Base-by-base conservation (phyloP, 495 filamentous ascomycete species). In the Hyphodiscus hymeniophilus region DNA sequence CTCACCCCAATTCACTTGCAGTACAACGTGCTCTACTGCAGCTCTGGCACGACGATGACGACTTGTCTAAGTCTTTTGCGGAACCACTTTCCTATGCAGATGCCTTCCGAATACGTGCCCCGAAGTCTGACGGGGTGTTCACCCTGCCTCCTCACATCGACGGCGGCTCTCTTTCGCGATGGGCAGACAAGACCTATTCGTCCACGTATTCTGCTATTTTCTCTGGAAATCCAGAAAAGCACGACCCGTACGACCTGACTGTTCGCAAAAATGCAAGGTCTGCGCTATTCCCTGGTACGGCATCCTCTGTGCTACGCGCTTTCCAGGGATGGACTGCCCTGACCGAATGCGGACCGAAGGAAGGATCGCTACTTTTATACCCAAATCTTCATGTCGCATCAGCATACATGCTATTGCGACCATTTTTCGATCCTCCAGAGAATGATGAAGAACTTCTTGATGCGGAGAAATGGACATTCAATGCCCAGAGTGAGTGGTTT, bases 241-340 rank as follows among this genome's bases (percentile, higher is more conserved):
- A 51, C 17, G 47, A 55, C n/a, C 20, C 42, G 5, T 54, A 49
- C 23, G 40, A 49, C 32, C 32, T 54, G 26, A 38, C 26, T 24
- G 11, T 23, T 12, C 45, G 55, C 16, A 47, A 47, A 20, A 12
- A 26, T 8, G 55, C 55, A n/a, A 38, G 47, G 20, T 47, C 38
- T 26, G 38, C 30, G 15, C 42, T 45, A 15, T 48, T 39, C 24
- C 47, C 34, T 12, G 44, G 55, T 22, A 13, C n/a, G 11, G 38
- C 34, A 5, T 58, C 51, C 23, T 41, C 36, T 22, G 55, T 55
- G 1, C 39, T 58, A 10, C 33, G 55, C 10, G 41, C 52, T 4
- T 55, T 50, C 51, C 55, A 58, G 44, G 55, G 55, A 16, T 58
- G 55, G 55, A 58, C 55, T 18, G 55, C 55, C 20, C 36, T 58